Evolutionary conservation across 495 filamentous ascomycete species (phyloP), one percentile per base, ranked within the genome.

Genomic region (Cladorrhinum samala): DNA sequence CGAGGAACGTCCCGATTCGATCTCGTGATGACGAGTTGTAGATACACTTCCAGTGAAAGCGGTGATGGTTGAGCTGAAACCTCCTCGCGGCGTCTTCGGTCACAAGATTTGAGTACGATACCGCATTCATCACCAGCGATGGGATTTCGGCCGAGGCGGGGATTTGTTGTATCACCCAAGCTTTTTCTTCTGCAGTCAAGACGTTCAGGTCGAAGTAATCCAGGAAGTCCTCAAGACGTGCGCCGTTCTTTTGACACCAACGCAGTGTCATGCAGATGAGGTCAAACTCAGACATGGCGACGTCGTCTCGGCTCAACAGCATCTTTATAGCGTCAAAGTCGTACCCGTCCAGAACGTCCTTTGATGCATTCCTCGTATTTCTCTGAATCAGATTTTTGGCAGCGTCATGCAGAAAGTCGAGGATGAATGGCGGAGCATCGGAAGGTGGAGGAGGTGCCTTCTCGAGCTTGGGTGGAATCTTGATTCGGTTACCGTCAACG

Each of bases 401-500:
- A 11, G 58, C 68, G 8, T 68, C 58, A 47, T 78, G 76, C 4
- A 79, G 57, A 16, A 70, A 55, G 49, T 78, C 75, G 3, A 79
- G 66, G 23, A 79, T 70, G 50, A 79, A 79, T 0, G 65, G 60
- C 21, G 60, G 46, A 4, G 50, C 49, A 2, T 61, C 46, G 2
- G 55, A 25, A 13, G 53, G 11, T n/a, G 61, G 56, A 24, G 61
- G 50, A 14, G 73, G 76, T 9, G 65, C 53, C n/a, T 68, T 66
- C 40, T 77, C 69, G 0, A 78, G 59, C 21, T 61, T 63, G 18
- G 16, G 41, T n/a, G 75, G 75, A 33, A 77, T 58, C 49, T 65
- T 68, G 30, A 80, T 73, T 6, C 64, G 67, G 55, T 78, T 76
- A 1, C 75, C 76, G 49, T 78, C 77, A 6, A 80, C 77, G 45